Percentiles rank a stretch among this genome's conserved stretches.
Conservation (phyloP, 768 basidiomycete genomes). For the Collybia nuda region DNA sequence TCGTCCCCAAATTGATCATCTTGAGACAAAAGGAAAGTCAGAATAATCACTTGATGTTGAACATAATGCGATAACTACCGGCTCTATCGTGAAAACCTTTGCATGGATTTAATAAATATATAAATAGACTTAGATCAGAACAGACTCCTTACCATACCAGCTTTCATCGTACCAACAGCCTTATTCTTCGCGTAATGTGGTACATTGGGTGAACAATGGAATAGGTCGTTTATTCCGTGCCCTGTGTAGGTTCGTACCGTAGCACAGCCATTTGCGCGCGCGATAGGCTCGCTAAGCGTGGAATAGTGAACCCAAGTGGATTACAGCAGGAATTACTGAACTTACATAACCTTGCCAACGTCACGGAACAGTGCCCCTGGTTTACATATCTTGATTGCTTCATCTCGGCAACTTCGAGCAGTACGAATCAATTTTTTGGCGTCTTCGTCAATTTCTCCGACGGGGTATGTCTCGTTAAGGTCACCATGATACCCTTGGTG, state of each 20-base stretch:
- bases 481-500: slow-evolving; percentile 84
- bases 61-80: slow-evolving; percentile 39
- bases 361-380: slow-evolving; percentile 91
- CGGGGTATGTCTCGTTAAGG: slow-evolving; percentile 90
- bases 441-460: slow-evolving; percentile 82
- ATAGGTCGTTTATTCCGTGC: slow-evolving; percentile 85
- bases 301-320: background rate
- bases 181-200: slow-evolving; percentile 96
- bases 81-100: slow-evolving; percentile 76
- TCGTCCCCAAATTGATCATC: slow-evolving; percentile 91
- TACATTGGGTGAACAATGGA: slow-evolving; percentile 85
- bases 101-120: slow-evolving; percentile 3
- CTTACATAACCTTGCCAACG: slow-evolving; percentile 83
- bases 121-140: background rate
- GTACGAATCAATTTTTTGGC: slow-evolving; percentile 80
- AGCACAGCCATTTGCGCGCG: slow-evolving; percentile 81
- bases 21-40: slow-evolving; percentile 25
- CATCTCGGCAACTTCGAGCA: slow-evolving; percentile 82
- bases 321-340: slow-evolving; percentile 11
- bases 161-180: slow-evolving; percentile 89
- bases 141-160: slow-evolving; percentile 73
- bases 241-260: slow-evolving; percentile 91
- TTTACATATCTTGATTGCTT: slow-evolving; percentile 89
- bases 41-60: slow-evolving; percentile 5
- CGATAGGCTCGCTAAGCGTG: slow-evolving; percentile 72